Percentiles rank a stretch among this genome's conserved stretches.
phyloP scores from a whole-genome alignment of 139 green algal genomes.

The Tetraselmis striata region DNA sequence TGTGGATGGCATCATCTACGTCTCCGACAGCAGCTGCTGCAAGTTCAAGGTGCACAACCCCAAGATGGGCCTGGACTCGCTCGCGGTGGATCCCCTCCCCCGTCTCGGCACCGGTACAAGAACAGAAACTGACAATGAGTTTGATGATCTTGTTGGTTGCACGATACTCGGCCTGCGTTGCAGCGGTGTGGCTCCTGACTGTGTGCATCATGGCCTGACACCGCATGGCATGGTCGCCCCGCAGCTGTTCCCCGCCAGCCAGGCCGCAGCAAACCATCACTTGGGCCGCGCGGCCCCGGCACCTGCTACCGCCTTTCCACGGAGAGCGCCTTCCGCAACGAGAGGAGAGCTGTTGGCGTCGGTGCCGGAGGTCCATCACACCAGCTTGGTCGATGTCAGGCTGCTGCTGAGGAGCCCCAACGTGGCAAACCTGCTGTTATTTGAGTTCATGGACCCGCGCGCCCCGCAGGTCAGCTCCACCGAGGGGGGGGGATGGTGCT shows the following conservation, averaged over 20 bases:
- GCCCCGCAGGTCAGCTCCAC: constrained; percentile 47
- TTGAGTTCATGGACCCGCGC: constrained; percentile 98
- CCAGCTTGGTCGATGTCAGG: constrained; percentile 96
- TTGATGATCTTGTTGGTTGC: too few species aligned
- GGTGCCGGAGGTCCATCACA: constrained; percentile 97
- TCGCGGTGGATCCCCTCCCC: constrained; percentile 51
- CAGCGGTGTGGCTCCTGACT: too few species aligned
- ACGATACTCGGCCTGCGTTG: too few species aligned
- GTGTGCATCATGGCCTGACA: too few species aligned
- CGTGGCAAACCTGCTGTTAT: constrained; percentile 91
- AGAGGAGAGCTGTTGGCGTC: constrained; percentile 29
- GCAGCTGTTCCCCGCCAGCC: constrained; percentile 83
- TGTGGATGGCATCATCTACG: constrained; percentile 92
- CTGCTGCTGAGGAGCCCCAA: constrained; percentile 92
- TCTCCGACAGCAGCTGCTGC: constrained; percentile 86
- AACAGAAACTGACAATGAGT: too few species aligned
- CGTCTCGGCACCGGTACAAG: too few species aligned
- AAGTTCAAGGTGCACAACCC: constrained; percentile 97
- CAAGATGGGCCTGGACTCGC: constrained; percentile 95
- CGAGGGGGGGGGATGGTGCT: constrained; percentile 84
- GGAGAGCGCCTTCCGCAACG: constrained; percentile 69
- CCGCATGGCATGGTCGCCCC: too few species aligned
- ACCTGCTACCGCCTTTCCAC: constrained; percentile 91
- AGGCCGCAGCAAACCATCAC: constrained; percentile 81
- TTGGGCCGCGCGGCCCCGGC: constrained; percentile 82